Percentiles rank a stretch among this genome's conserved stretches.
Evolutionary conservation across 2,329 filamentous ascomycete genomes (phyloP).

Genomic region (Ophiostoma himal-ulmi): DNA sequence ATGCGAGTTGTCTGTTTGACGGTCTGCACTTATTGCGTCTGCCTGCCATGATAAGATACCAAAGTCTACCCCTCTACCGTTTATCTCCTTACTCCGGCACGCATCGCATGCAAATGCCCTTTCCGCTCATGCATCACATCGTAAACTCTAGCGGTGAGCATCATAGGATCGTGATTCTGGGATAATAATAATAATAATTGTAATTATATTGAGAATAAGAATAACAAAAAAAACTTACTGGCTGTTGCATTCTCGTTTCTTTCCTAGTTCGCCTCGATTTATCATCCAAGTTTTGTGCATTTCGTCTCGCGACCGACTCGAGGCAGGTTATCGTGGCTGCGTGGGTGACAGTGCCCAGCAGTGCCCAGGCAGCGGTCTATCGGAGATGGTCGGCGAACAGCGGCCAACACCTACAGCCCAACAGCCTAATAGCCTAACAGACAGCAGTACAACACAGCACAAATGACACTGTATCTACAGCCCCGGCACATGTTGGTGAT

Average conservation of each 20-base stretch:
- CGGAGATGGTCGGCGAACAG: slow-evolving; percentile 2
- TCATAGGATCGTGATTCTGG: neutral
- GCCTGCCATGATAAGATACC: too few relatives aligned
- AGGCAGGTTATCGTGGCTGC: neutral
- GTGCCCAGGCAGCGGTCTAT: neutral
- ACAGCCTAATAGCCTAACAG: neutral
- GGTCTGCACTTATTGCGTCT: too few relatives aligned
- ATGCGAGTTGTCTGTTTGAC: too few relatives aligned
- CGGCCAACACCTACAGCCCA: neutral
- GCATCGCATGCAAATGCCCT: slow-evolving; percentile 7
- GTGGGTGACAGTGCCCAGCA: too few relatives aligned
- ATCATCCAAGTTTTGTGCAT: neutral
- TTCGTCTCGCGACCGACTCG: neutral
- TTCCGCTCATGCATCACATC: neutral
- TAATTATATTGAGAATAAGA: neutral
- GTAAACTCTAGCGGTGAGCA: slow-evolving; percentile 3
- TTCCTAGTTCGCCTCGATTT: neutral
- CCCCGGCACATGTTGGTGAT: neutral
- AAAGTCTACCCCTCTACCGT: neutral
- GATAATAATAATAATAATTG: neutral
- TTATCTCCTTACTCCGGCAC: neutral
- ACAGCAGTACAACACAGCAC: neutral
- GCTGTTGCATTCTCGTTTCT: neutral
- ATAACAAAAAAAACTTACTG: neutral
- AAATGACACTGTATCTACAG: neutral